phyloP scores from a whole-genome alignment of 352 stramenopile genomes.

The Phytophthora palmivora region DNA sequence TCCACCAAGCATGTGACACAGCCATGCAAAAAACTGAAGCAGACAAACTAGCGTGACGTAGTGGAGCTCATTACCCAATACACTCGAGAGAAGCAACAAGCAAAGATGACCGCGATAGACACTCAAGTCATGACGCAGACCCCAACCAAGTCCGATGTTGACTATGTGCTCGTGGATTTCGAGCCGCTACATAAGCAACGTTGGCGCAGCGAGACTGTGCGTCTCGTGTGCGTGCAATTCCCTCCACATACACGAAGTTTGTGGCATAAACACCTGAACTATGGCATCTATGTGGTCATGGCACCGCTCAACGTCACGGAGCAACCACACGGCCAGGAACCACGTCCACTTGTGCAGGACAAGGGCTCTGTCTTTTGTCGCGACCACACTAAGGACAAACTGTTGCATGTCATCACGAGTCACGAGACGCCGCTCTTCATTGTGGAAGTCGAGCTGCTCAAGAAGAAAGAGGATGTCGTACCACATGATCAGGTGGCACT shows the following conservation, averaged over 20 bases:
- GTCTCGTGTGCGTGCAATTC: slow-evolving; percentile 51
- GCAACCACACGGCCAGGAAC: slow-evolving; percentile 27
- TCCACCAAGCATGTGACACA: slow-evolving; percentile 22
- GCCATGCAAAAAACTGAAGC: slow-evolving; percentile 28
- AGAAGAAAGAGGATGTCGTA: slow-evolving; percentile 33
- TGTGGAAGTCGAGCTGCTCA: slow-evolving; percentile 60
- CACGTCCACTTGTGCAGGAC: slow-evolving; percentile 34
- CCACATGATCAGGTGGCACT: slow-evolving; percentile 25
- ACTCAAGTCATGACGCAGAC: neutral
- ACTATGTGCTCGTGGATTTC: slow-evolving; percentile 52
- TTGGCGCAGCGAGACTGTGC: slow-evolving; percentile 45
- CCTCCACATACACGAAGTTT: slow-evolving; percentile 45
- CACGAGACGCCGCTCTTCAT: slow-evolving; percentile 44
- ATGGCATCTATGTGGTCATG: slow-evolving; percentile 59
- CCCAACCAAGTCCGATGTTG: slow-evolving; percentile 16
- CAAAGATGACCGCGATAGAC: slow-evolving; percentile 10
- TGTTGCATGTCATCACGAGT: slow-evolving; percentile 49
- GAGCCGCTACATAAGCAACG: slow-evolving; percentile 54
- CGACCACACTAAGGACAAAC: slow-evolving; percentile 55
- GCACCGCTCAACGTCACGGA: slow-evolving; percentile 46
- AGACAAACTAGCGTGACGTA: slow-evolving; percentile 11
- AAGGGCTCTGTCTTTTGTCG: slow-evolving; percentile 55
- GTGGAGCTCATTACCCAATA: slow-evolving; percentile 21
- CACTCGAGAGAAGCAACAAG: slow-evolving; percentile 1
- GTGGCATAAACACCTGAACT: slow-evolving; percentile 59